Conservation (phyloP, 306 rosid species). For the Ziziphus jujuba region DNA sequence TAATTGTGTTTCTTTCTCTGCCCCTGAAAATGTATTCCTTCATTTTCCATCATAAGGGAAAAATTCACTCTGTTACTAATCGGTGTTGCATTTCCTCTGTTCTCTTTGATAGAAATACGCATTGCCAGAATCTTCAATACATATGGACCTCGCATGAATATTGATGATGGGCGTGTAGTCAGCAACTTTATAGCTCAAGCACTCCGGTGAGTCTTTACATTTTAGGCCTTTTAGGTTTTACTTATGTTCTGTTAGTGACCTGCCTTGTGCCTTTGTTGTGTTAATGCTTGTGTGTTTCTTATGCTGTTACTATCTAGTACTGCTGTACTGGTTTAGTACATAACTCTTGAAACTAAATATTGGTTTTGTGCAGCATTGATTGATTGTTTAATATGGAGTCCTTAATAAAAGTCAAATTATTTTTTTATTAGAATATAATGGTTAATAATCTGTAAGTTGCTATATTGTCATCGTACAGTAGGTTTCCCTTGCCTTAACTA, state of each 20-base stretch:
- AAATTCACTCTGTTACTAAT: background rate
- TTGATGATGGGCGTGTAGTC: slow-evolving; percentile 97
- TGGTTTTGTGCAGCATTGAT: background rate
- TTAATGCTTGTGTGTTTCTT: background rate
- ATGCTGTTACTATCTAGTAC: background rate
- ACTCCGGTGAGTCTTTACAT: slow-evolving; percentile 63
- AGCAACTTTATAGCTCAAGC: slow-evolving; percentile 99
- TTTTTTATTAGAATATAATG: background rate
- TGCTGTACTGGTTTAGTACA: background rate
- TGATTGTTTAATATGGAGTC: background rate
- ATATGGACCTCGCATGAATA: slow-evolving; percentile 99
- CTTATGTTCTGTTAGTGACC: background rate
- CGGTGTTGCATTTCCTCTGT: slow-evolving; percentile 5
- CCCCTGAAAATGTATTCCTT: background rate
- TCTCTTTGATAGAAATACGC: slow-evolving; percentile 63
- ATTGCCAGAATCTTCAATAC: slow-evolving; percentile 96
- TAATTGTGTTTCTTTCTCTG: slow-evolving; percentile 24
- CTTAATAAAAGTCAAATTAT: background rate
- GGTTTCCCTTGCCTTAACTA: slow-evolving; percentile 4
- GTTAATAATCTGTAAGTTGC: slow-evolving; percentile 16
- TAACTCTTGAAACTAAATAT: background rate
- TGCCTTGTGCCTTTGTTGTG: background rate
- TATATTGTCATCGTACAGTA: background rate
- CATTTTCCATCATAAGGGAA: slow-evolving; percentile 16
- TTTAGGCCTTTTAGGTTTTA: slow-evolving; percentile 3